Evolutionary conservation across 345 rosid genomes (phyloP), one percentile per base, ranked within the genome.

Genomic region (Eucalyptus globulus): DNA sequence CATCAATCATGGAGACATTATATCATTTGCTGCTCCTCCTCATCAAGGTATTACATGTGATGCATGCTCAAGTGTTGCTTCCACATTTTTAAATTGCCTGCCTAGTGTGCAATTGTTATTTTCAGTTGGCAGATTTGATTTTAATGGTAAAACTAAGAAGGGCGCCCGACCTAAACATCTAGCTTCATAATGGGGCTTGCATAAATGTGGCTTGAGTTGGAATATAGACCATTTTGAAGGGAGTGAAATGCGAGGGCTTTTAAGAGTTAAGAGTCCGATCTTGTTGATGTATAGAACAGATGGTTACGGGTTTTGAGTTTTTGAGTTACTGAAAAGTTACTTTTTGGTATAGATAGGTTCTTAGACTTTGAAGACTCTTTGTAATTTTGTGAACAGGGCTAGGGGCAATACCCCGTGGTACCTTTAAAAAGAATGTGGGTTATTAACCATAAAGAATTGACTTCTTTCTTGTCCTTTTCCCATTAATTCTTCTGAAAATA

Each of bases 21-120:
- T 98, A 88, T 95, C 99, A n/a, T 92, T 98, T 49, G 94, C 95
- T 89, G 94, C 95, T 91, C 93, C 96, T 91, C 99, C 99, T 56
- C 94, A 98, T 50, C 96, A 94, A 91, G 99, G 99, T 98, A 94
- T 90, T 87, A 14, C 40, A 10, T 27, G 49, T 49, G 45, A 60
- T 81, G 43, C 58, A 56, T 81, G 40, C 14, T 76, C 47, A 37
- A 76, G 83, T 37, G 47, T 76, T 76, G 83, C 27, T 76, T 76
- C 83, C 83, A 37, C 83, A 24, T 44, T 37, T 72, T 72, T 37
- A 72, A 65, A 76, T 76, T 37, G 27, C 83, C 47, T 76, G 37
- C 43, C 49, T 62, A 40, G 83, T 47, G n/a, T 17, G 56, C 14
- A 47, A 58, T 44, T 60, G 49, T 86, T 86, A 37, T 40, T n/a